Evolutionary conservation across 352 stramenopile species (phyloP).

Genomic region (Hyaloperonospora arabidopsidis): DNA sequence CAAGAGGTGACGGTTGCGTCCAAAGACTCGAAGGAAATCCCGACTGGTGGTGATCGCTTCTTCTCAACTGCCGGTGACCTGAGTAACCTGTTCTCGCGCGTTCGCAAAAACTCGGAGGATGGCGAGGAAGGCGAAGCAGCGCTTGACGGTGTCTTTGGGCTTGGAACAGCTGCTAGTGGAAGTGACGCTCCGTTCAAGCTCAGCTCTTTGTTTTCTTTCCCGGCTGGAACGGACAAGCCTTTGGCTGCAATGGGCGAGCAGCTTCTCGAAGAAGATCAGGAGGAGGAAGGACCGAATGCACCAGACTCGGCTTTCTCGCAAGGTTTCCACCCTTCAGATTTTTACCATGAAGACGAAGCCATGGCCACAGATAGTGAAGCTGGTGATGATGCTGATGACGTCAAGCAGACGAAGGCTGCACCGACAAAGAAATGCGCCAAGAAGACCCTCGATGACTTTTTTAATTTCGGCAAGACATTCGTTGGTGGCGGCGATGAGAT

Average conservation of each 20-base stretch:
- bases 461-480: conserved; percentile 57
- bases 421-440: conserved; percentile 26
- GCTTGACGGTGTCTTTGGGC: conserved; percentile 58
- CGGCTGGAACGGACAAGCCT: conserved; percentile 40
- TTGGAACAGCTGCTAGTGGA: conserved; percentile 6
- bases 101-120: conserved; percentile 80
- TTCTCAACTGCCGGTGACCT: conserved; percentile 54
- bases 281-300: conserved; percentile 9
- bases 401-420: conserved; percentile 13
- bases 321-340: conserved; percentile 13
- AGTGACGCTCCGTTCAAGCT: conserved; percentile 46
- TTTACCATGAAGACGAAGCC: conserved; percentile 22
- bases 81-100: conserved; percentile 61
- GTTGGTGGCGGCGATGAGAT: conserved; percentile 20
- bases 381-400: conserved; percentile 23
- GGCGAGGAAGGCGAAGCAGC: conserved; percentile 64
- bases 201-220: conserved; percentile 61
- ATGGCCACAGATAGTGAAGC: conserved; percentile 38
- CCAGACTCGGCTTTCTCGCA: conserved; percentile 21
- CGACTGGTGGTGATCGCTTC: conserved; percentile 59
- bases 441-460: conserved; percentile 51
- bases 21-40: conserved; percentile 38
- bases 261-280: conserved; percentile 41
- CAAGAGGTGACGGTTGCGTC: conserved; percentile 8
- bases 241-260: conserved; percentile 41